These are phyloP conservation scores for Sechiopsis laciniata DNA, from an alignment of 306 rosid genomes.

Conservation along the genomic window DNA sequence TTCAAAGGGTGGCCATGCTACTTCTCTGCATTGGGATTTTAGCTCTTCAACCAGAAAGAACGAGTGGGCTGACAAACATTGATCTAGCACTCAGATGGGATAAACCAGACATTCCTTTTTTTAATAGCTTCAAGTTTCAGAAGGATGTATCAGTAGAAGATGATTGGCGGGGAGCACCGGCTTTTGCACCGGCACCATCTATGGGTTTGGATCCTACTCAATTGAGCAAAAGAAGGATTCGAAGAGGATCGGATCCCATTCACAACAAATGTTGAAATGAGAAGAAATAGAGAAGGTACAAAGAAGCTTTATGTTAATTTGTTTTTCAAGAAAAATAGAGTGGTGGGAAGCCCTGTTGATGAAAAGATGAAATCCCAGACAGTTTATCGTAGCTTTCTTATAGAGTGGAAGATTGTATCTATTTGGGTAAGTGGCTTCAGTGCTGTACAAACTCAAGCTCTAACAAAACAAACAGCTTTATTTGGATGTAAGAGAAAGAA, in stretches of 20 bases:
- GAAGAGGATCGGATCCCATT: conserved; percentile 85
- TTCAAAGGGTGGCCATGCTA: too few relatives aligned
- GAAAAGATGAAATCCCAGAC: conserved; percentile 6
- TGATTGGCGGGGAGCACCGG: conserved; percentile 42
- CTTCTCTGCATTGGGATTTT: too few relatives aligned
- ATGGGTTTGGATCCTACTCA: conserved; percentile 55
- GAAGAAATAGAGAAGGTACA: conserved; percentile 3
- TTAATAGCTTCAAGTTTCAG: conserved; percentile 37
- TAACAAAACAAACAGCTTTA: conserved; percentile 17
- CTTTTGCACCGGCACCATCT: conserved; percentile 66
- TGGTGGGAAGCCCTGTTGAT: not conserved
- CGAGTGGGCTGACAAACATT: conserved; percentile 55
- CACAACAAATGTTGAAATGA: conserved; percentile 67
- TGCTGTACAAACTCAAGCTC: conserved; percentile 15
- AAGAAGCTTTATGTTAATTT: conserved; percentile 13
- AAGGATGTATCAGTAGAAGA: conserved; percentile 40
- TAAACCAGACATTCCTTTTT: conserved; percentile 31
- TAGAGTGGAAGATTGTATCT: conserved; percentile 11
- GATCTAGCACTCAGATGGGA: conserved; percentile 66
- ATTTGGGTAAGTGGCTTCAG: conserved; percentile 14
- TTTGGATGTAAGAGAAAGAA: conserved; percentile 18
- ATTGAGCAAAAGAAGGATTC: conserved; percentile 62
- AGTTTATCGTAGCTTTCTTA: conserved; percentile 13
- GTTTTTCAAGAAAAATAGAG: conserved; percentile 24
- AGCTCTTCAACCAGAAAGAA: conserved; percentile 51